These are phyloP conservation scores for Centrapalus pauciflorus DNA, from an alignment of 129 eudicot species.

Conservation along the genomic window DNA sequence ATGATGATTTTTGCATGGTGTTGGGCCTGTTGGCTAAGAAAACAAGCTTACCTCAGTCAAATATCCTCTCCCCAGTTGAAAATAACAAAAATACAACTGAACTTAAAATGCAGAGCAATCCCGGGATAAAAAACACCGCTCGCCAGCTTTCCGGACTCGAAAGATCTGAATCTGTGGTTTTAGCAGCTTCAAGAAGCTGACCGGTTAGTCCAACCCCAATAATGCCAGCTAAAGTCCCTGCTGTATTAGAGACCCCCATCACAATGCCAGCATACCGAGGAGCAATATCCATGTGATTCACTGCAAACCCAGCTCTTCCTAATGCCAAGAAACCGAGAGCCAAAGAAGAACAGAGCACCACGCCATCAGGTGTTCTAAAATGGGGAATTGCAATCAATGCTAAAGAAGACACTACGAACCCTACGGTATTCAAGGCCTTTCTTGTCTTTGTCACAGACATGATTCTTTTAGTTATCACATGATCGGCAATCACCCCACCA, in stretches of 20 bases:
- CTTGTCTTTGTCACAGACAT: slow-evolving; percentile 74
- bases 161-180: slow-evolving; percentile 52
- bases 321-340: slow-evolving; percentile 88
- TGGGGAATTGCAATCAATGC: slow-evolving; percentile 69
- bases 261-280: slow-evolving; percentile 92
- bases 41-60: slow-evolving; percentile 48
- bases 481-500: slow-evolving; percentile 89
- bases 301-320: slow-evolving; percentile 95
- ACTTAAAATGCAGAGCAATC: slow-evolving; percentile 62
- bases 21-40: neutral
- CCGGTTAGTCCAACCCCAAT: slow-evolving; percentile 89
- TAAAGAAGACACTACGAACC: slow-evolving; percentile 73
- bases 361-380: slow-evolving; percentile 78
- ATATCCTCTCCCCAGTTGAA: slow-evolving; percentile 82
- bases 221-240: slow-evolving; percentile 84
- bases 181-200: slow-evolving; percentile 83
- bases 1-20: neutral
- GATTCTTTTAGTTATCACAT: slow-evolving; percentile 61
- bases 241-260: slow-evolving; percentile 95
- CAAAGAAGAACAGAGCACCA: slow-evolving; percentile 71
- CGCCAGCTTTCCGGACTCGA: slow-evolving; percentile 81
- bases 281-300: slow-evolving; percentile 91
- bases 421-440: slow-evolving; percentile 67
- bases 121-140: slow-evolving; percentile 68
- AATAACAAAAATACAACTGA: slow-evolving; percentile 61